Percentiles rank a stretch among this genome's conserved stretches.
Conservation (phyloP, 805 yeast genomes). For the Saccharomycopsis sp. region DNA sequence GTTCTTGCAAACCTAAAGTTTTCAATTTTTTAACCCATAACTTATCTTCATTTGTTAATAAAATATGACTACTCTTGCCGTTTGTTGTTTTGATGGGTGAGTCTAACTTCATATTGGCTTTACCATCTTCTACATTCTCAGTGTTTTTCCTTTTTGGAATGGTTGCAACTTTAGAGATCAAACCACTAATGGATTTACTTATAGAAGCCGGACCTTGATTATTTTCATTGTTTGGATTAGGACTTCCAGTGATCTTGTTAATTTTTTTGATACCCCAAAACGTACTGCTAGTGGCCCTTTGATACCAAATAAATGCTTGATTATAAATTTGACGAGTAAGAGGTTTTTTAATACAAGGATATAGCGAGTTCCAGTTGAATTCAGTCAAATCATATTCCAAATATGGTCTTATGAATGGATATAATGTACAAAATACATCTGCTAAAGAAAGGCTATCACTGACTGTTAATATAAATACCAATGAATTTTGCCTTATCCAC, state of each 20-base stretch:
- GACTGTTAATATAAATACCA: slow-evolving; percentile 51
- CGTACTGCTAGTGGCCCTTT: slow-evolving; percentile 24
- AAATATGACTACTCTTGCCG: no score
- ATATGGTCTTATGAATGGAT: slow-evolving; percentile 70
- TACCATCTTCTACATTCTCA: no score
- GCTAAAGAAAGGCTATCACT: slow-evolving; percentile 58
- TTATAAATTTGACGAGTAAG: slow-evolving; percentile 56
- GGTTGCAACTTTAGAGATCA: slow-evolving; percentile 9
- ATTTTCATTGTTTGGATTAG: not conserved
- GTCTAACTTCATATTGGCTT: no score
- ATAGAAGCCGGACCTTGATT: not conserved
- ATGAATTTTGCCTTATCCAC: slow-evolving; percentile 65
- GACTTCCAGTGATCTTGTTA: no score
- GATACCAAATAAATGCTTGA: slow-evolving; percentile 60
- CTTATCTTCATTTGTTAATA: slow-evolving; percentile 54
- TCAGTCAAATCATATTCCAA: slow-evolving; percentile 67
- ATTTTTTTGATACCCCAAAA: slow-evolving; percentile 6
- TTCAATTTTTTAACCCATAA: slow-evolving; percentile 64
- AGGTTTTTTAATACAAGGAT: slow-evolving; percentile 60
- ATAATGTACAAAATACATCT: slow-evolving; percentile 71
- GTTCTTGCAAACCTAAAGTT: slow-evolving; percentile 61
- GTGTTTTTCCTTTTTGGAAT: no score
- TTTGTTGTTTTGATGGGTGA: not conserved
- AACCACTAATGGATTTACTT: slow-evolving; percentile 10
- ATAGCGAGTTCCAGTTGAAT: slow-evolving; percentile 54